phyloP scores from a whole-genome alignment of 495 filamentous ascomycete genomes.

The Hypoxylon trugodes region DNA sequence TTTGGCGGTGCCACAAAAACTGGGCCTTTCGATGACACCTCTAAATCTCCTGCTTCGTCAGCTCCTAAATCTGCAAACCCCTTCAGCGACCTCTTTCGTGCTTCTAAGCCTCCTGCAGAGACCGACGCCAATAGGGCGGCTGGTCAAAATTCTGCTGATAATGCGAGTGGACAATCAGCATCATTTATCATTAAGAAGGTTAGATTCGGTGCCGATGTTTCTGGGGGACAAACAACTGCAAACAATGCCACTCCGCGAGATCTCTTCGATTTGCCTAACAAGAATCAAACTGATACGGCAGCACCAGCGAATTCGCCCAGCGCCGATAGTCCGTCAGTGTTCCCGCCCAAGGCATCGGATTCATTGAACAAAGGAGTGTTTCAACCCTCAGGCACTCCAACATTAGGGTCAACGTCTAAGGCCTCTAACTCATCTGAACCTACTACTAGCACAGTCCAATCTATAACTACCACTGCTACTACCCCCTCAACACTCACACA shows the following conservation, averaged over 20 bases:
- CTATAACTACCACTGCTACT: background rate
- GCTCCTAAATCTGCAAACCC: too few species aligned
- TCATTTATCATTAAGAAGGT: conserved; percentile 5
- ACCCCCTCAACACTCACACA: background rate
- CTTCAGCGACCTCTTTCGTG: too few species aligned
- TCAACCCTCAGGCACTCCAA: conserved; percentile 1
- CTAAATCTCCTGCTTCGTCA: background rate
- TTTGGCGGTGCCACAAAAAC: background rate
- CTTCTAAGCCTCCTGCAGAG: background rate
- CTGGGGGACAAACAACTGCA: background rate
- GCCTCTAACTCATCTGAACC: background rate
- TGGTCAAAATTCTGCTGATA: background rate
- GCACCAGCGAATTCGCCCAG: background rate
- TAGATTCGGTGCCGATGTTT: background rate
- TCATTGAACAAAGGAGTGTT: conserved; percentile 8
- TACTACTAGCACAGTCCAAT: background rate
- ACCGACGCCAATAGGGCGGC: background rate
- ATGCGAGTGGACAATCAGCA: background rate
- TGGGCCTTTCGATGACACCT: background rate
- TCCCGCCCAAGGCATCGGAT: background rate
- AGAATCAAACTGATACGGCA: conserved; percentile 10
- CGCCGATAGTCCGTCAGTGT: background rate
- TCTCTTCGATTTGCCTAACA: conserved; percentile 1
- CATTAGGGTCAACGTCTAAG: background rate
- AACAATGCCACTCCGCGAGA: background rate